A percentile compares a stretch with the other conserved stretches of the same genome.
These are phyloP conservation scores for Knufia petricola DNA, from an alignment of 2,329 filamentous ascomycete species.

Conservation along the genomic window DNA sequence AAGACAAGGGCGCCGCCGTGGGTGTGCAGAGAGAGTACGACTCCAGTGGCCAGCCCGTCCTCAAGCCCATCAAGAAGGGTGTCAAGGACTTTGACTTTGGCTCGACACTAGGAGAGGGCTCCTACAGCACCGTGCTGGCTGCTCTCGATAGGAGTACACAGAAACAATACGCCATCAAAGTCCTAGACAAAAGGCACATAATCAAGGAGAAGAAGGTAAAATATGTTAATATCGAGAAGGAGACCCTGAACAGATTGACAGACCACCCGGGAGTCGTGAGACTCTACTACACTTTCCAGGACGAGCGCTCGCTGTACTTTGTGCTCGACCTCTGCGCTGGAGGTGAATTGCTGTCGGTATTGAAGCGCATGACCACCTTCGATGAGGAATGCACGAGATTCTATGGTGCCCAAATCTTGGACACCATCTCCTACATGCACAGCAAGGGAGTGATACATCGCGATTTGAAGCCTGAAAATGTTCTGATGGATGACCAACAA, in stretches of 20 bases:
- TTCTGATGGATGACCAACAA: conserved; percentile 89
- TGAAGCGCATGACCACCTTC: conserved; percentile 92
- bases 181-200: conserved; percentile 95
- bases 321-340: conserved; percentile 88
- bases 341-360: conserved; percentile 79
- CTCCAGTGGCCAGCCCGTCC: conserved; percentile 68
- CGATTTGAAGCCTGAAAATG: conserved; percentile 94
- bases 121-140: conserved; percentile 90
- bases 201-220: conserved; percentile 99
- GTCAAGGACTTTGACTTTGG: conserved; percentile 96
- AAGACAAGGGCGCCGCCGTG: conserved; percentile 85
- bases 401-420: conserved; percentile 90
- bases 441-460: conserved; percentile 90
- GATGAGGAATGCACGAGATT: conserved; percentile 90
- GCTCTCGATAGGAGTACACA: conserved; percentile 88
- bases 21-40: conserved; percentile 75
- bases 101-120: conserved; percentile 82
- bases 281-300: conserved; percentile 97
- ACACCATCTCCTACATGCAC: conserved; percentile 97
- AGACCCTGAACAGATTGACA: conserved; percentile 89
- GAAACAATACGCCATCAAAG: conserved; percentile 96
- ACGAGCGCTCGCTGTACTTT: conserved; percentile 92
- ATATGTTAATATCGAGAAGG: conserved; percentile 99
- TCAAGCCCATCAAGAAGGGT: conserved; percentile 86
- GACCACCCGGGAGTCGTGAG: conserved; percentile 95